Base-by-base conservation (phyloP, 352 stramenopile species). In the Peronospora farinosa region DNA sequence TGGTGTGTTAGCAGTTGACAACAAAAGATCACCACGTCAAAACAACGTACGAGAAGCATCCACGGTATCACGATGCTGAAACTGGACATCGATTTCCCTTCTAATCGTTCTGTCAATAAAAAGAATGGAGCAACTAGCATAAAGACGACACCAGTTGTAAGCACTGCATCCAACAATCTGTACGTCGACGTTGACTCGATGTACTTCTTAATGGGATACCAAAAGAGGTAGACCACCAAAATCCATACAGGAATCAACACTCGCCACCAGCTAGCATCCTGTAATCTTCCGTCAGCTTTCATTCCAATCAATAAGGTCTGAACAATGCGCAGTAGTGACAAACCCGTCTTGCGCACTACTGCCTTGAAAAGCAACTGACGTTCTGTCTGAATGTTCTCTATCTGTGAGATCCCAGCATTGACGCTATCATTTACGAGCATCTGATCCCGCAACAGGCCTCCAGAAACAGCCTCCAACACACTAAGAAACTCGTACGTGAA, bases 31-130 rank as follows among this genome's bases (percentile, higher is more conserved):
- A 28, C 13, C 12, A 12, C 21, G 15, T 36, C 37, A 5, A 31
- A 37, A 5, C 11, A 25, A 84, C 74, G 47, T 73, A 87, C 79
- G 47, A 91, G 58, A 39, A 91, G 72, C 47, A 86, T 73, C 75
- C 75, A 88, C 31, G 80, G 80, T 37, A 91, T 58, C 19, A 91
- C 45, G 9, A 91, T 74, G 52, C 84, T 75, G 49, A 91, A 83
- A 32, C 73, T 73, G 10, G 80, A 86, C 51, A 91, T 84, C 16
- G 44, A 60, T 35, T 65, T 70, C 15, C 68, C 65, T 21, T 91
- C 53, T 42, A 91, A 59, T 0, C 75, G 67, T 23, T 72, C 63
- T 5, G 74, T 57, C 2, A 91, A 70, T 50, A 91, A 69, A 53
- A 91, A 84, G 32, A 84, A 78, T 19, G 80, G 80, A 16, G 76